Percentiles rank a stretch among this genome's conserved stretches.
phyloP scores from a whole-genome alignment of 75 land plant species.

The Sequoiadendron giganteum region DNA sequence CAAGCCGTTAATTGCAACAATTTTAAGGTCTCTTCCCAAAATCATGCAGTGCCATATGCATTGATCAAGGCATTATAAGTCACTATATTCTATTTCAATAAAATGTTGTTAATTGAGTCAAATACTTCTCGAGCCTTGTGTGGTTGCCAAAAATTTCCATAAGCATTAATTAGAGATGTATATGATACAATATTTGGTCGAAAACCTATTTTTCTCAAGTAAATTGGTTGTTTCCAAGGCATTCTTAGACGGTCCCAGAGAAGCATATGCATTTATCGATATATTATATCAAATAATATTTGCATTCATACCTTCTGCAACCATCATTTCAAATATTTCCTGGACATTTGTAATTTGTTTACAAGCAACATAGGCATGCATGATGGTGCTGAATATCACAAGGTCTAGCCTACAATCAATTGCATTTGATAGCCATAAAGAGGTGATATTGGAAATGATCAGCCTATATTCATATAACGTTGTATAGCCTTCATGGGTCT shows the following conservation, averaged over 20 bases:
- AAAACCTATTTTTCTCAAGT: constrained; percentile 41
- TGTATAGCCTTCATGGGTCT: no score
- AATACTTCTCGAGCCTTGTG: constrained; percentile 71
- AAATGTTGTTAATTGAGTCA: constrained; percentile 60
- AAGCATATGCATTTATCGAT: constrained; percentile 81
- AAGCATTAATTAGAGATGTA: constrained; percentile 88
- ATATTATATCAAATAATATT: constrained; percentile 81
- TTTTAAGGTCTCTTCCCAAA: constrained; percentile 63
- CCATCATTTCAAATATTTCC: constrained; percentile 79
- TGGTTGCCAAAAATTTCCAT: constrained; percentile 78
- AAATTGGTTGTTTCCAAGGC: constrained; percentile 56
- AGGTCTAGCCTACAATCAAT: constrained; percentile 70
- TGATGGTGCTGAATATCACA: constrained; percentile 75
- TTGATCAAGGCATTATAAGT: constrained; percentile 85
- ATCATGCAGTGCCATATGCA: constrained; percentile 83
- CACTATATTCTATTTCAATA: constrained; percentile 65
- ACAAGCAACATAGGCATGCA: constrained; percentile 76
- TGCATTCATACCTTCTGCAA: constrained; percentile 82
- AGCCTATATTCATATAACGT: no score
- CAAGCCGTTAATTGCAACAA: constrained; percentile 74
- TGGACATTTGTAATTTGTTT: constrained; percentile 68
- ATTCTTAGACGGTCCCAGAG: constrained; percentile 69
- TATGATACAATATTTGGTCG: constrained; percentile 89
- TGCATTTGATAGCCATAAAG: no score
- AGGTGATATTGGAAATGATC: no score